phyloP scores from a whole-genome alignment of 2,329 filamentous ascomycete genomes.

The Botryotinia convoluta region DNA sequence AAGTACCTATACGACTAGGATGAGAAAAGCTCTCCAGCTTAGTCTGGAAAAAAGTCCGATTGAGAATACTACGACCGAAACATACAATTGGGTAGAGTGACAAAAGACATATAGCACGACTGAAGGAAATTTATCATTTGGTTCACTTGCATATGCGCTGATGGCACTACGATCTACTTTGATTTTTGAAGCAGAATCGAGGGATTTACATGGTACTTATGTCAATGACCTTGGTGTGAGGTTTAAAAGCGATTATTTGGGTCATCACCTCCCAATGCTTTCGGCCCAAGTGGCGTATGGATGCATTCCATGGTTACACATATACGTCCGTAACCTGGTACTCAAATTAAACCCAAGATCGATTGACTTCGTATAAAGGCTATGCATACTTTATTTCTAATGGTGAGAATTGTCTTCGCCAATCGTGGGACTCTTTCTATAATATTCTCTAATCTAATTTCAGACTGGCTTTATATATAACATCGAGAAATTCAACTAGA shows the following conservation, averaged over 20 bases:
- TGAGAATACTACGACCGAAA: no score
- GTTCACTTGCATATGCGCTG: background rate
- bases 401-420: background rate
- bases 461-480: background rate
- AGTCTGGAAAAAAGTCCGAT: no score
- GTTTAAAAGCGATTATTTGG: background rate
- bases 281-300: background rate
- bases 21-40: no score
- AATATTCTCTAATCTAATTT: background rate
- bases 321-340: background rate
- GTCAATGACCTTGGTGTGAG: background rate
- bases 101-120: no score
- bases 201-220: background rate
- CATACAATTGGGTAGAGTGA: no score
- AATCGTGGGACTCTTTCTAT: background rate
- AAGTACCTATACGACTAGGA: no score
- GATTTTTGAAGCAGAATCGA: background rate
- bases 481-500: background rate
- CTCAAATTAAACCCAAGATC: background rate
- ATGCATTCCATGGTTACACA: background rate
- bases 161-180: background rate
- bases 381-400: background rate
- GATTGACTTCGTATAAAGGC: background rate
- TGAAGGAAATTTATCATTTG: background rate
- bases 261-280: background rate